Conservation (phyloP, 2,329 filamentous ascomycete genomes). For the Phialophora verrucosa region DNA sequence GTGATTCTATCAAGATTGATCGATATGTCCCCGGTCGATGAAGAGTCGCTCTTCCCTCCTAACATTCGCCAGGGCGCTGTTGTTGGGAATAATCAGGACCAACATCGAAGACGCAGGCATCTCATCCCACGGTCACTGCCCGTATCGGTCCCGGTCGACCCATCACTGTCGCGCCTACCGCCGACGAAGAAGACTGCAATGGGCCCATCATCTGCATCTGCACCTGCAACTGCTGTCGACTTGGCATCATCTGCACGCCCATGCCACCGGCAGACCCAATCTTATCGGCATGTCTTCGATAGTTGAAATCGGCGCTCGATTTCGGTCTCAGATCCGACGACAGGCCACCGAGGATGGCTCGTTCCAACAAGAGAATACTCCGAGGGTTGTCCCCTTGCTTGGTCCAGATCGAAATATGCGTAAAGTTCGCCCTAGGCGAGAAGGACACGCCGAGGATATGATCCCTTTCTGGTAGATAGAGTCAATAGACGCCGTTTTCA, state of each 20-base stretch:
- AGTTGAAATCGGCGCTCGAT: slow-evolving; percentile 63
- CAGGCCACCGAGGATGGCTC: slow-evolving; percentile 74
- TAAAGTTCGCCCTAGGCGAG: slow-evolving; percentile 85
- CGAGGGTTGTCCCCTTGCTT: slow-evolving; percentile 80
- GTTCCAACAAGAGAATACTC: slow-evolving; percentile 75
- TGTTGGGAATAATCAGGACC: neutral
- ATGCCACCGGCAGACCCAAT: slow-evolving; percentile 62
- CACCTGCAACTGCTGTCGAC: slow-evolving; percentile 2
- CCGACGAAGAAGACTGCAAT: neutral
- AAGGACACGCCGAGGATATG: slow-evolving; percentile 86
- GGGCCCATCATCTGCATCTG: neutral
- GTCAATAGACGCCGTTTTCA: neutral
- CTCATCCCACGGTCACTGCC: slow-evolving; percentile 23
- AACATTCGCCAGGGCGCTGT: neutral
- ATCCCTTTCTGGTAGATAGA: slow-evolving; percentile 67
- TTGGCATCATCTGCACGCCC: slow-evolving; percentile 28
- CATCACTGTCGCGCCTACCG: neutral
- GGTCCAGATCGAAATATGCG: slow-evolving; percentile 92
- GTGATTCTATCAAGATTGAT: slow-evolving; percentile 36
- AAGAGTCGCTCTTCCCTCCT: neutral
- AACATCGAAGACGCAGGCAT: neutral
- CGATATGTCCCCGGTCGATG: slow-evolving; percentile 38
- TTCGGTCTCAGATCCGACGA: slow-evolving; percentile 75
- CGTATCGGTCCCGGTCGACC: slow-evolving; percentile 16
- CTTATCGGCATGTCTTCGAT: slow-evolving; percentile 91